A percentile compares a stretch with the other conserved stretches of the same genome.
Evolutionary conservation across 106 monocot species (phyloP).

Genomic region (Dendrobium officinale): DNA sequence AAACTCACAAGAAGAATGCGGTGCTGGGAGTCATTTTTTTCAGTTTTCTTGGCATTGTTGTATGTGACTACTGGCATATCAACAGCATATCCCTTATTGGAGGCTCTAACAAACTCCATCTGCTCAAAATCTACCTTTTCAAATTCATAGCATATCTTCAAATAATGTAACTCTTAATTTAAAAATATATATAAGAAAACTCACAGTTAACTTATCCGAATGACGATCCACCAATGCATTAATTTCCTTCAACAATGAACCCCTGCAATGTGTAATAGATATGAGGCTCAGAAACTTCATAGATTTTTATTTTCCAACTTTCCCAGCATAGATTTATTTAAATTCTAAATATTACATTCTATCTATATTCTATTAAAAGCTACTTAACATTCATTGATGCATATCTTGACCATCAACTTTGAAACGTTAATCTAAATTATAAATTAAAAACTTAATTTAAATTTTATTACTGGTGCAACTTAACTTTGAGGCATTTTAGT

Average conservation of each 20-base stretch:
- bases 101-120: constrained; percentile 64
- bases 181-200: not conserved
- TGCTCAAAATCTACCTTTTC: constrained; percentile 16
- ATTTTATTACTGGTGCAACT: no score
- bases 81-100: constrained; percentile 62
- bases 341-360: no score
- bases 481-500: no score
- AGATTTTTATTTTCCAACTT: no score
- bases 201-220: constrained; percentile 55
- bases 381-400: no score
- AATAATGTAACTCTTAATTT: not conserved
- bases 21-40: constrained; percentile 31
- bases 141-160: not conserved
- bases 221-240: constrained; percentile 64
- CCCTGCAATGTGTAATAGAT: constrained; percentile 28
- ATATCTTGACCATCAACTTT: no score
- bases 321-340: no score
- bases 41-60: constrained; percentile 23
- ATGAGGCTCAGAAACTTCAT: not conserved
- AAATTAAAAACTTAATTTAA: no score
- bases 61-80: constrained; percentile 75
- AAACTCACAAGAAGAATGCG: constrained; percentile 85
- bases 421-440: no score
- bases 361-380: no score
- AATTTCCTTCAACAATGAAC: constrained; percentile 68